Evolutionary conservation across 768 basidiomycete genomes (phyloP).

Genomic region (Tricholoma terreum): DNA sequence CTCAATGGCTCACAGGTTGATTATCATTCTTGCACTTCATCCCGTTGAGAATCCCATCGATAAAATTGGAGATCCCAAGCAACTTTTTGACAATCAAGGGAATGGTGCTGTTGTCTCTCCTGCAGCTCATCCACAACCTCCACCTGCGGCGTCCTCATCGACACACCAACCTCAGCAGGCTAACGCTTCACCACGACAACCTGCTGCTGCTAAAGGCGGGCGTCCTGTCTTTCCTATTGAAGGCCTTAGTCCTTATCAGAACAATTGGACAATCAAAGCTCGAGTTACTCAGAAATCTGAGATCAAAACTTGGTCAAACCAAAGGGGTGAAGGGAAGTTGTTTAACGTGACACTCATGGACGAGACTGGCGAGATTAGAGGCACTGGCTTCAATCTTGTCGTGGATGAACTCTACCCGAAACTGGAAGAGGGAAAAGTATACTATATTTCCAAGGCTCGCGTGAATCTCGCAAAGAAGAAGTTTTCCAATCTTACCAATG

Average conservation of each 20-base stretch:
- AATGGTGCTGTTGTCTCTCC: constrained; percentile 18
- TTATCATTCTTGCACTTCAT: constrained; percentile 73
- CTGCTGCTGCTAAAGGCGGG: constrained; percentile 21
- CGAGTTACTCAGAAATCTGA: constrained; percentile 89
- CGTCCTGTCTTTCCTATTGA: constrained; percentile 77
- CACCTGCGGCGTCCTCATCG: constrained; percentile 24
- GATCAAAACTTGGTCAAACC: constrained; percentile 85
- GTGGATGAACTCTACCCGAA: constrained; percentile 83
- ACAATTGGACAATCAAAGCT: constrained; percentile 98
- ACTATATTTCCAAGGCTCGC: constrained; percentile 84
- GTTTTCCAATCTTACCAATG: constrained; percentile 85
- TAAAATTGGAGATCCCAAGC: constrained; percentile 70
- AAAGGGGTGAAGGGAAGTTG: constrained; percentile 89
- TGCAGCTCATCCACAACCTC: constrained; percentile 25
- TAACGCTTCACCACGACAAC: constrained; percentile 9
- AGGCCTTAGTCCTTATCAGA: constrained; percentile 93
- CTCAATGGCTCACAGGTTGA: constrained; percentile 48
- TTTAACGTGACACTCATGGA: constrained; percentile 95
- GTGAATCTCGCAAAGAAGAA: constrained; percentile 97
- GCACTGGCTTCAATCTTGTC: constrained; percentile 84
- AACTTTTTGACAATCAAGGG: constrained; percentile 26
- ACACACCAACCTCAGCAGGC: constrained; percentile 17
- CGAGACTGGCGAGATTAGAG: constrained; percentile 88
- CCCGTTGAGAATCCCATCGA: constrained; percentile 50
- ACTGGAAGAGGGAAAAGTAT: constrained; percentile 89